Conservation (phyloP, 768 basidiomycete species). For the Leucogyrophana mollusca region DNA sequence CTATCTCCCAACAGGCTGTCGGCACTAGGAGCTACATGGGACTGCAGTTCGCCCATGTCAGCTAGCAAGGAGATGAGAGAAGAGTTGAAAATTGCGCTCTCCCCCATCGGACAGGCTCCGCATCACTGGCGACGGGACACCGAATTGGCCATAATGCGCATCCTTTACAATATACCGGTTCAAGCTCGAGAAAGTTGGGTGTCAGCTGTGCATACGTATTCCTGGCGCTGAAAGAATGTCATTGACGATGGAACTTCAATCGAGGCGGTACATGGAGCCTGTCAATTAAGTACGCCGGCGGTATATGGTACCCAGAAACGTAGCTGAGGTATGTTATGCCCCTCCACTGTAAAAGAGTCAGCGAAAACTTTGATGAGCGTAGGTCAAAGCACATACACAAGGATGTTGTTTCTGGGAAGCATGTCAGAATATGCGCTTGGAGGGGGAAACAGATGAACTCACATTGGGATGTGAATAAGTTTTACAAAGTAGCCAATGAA, state of each 20-base stretch:
- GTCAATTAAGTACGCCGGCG: conserved; percentile 12
- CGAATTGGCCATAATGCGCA: too few species aligned
- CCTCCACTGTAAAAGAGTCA: conserved; percentile 56
- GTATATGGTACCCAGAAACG: conserved; percentile 9
- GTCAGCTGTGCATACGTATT: neutral
- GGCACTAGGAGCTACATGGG: conserved; percentile 5
- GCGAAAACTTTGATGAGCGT: conserved; percentile 2
- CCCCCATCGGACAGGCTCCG: too few species aligned
- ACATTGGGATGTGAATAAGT: conserved; percentile 98
- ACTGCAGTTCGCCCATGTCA: neutral
- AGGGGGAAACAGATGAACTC: conserved; percentile 35
- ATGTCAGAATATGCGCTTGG: conserved; percentile 11
- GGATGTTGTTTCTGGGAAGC: conserved; percentile 85
- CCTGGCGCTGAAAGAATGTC: neutral
- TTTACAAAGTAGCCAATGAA: conserved; percentile 99
- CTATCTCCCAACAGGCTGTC: neutral
- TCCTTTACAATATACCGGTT: too few species aligned
- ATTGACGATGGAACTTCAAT: neutral
- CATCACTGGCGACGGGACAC: too few species aligned
- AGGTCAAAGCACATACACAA: conserved; percentile 65
- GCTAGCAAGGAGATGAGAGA: too few species aligned
- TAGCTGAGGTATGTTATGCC: conserved; percentile 46
- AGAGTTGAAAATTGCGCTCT: too few species aligned
- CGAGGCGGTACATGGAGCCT: conserved; percentile 15
- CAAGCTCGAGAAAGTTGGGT: too few species aligned